Evolutionary conservation across 2,329 filamentous ascomycete genomes (phyloP), one percentile per base, ranked within the genome.

Genomic region (Phoma sp.): DNA sequence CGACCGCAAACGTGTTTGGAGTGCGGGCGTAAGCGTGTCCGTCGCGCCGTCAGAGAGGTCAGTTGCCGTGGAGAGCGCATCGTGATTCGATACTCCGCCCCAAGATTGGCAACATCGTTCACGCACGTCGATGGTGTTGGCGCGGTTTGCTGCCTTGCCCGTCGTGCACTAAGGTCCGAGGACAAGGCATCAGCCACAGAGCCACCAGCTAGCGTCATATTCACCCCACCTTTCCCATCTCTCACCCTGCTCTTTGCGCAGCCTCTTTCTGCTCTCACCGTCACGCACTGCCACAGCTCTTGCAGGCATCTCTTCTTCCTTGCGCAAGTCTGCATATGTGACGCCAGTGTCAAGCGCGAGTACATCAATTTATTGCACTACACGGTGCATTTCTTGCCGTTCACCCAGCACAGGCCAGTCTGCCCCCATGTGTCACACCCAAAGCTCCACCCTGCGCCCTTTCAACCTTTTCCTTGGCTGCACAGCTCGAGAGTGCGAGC

Each of bases 221-320:
- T 5, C 46, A 35, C 51, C 54, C 58, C 61, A 48, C 55, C 47
- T 51, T 55, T 46, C 37, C 40, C 51, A 55, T 43, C 51, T 27
- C 33, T 43, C 49, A 22, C 43, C 33, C 24, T 55, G 43, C 55
- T 50, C 53, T 49, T 47, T 64, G 62, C 66, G 65, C 65, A 68
- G 63, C 60, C 55, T 50, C 33, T 46, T 29, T 50, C 19, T 37
- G 39, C 38, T 55, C 60, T 66, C 67, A 68, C 67, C 66, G 67
- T 58, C 58, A 17, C 46, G 65, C 68, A 70, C 62, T 67, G 64
- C 65, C 65, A 67, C 64, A 68, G 24, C 41, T 19, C 39, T 38
- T n/a, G 45, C 58, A 60, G 35, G 55, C 40, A 45, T 55, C 48
- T 24, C 29, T 31, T 25, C 52, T 41, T 24, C 10, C 8, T 38